These are phyloP conservation scores for Cenococcum geophilum DNA, from an alignment of 495 filamentous ascomycete genomes.

Conservation along the genomic window DNA sequence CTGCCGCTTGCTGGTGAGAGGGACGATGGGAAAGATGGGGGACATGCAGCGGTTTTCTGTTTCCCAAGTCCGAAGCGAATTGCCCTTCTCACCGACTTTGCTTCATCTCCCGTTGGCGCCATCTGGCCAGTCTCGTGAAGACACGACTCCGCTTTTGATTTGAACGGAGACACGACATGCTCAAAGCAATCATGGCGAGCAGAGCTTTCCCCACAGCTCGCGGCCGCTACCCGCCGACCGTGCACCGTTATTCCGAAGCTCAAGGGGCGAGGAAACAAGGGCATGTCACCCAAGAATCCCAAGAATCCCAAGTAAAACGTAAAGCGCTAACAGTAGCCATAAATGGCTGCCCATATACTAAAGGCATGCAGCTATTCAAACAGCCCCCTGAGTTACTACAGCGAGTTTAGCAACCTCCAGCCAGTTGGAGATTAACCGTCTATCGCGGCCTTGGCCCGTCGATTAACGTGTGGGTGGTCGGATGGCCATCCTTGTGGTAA, in stretches of 20 bases:
- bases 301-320: constrained; percentile 13
- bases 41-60: not conserved
- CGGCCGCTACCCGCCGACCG: constrained; percentile 25
- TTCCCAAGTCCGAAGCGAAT: not conserved
- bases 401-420: constrained; percentile 4
- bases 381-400: constrained; percentile 23
- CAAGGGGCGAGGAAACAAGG: constrained; percentile 2
- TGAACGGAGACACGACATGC: not conserved
- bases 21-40: not conserved
- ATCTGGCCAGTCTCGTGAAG: constrained; percentile 18
- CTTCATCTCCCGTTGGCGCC: constrained; percentile 27
- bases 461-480: not conserved
- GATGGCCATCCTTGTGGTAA: not conserved
- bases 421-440: constrained; percentile 1
- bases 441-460: not conserved
- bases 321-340: not conserved
- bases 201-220: constrained; percentile 28
- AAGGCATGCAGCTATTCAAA: constrained; percentile 25
- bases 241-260: constrained; percentile 6
- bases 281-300: not conserved
- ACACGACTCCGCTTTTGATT: constrained; percentile 22
- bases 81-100: constrained; percentile 24
- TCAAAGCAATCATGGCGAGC: not conserved
- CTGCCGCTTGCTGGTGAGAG: not conserved
- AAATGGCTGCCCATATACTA: constrained; percentile 21